Evolutionary conservation across 371 early-diverging fungal genomes (phyloP).

Genomic region (Capillidium rhysosporum): DNA sequence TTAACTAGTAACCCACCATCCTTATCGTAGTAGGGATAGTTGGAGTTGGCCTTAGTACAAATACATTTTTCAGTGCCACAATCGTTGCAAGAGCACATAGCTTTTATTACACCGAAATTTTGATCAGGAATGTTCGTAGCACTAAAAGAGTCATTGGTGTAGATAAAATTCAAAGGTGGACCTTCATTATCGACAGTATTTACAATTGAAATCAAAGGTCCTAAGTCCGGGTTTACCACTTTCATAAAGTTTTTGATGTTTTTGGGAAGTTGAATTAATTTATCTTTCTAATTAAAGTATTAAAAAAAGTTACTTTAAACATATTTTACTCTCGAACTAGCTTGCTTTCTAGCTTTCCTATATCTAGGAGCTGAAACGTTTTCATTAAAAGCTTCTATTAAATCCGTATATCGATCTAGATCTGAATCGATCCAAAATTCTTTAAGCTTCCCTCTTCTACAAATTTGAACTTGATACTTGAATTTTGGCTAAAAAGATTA

Average conservation of each 20-base stretch:
- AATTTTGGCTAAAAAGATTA: no score
- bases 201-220: slow-evolving; percentile 17
- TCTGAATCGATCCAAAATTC: no score
- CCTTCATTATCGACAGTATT: slow-evolving; percentile 27
- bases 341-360: no score
- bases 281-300: neutral
- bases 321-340: no score
- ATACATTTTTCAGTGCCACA: slow-evolving; percentile 8
- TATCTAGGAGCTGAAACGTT: no score
- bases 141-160: slow-evolving; percentile 12
- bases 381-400: no score
- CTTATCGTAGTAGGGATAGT: slow-evolving; percentile 14
- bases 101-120: slow-evolving; percentile 11
- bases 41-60: neutral
- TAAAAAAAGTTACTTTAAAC: no score
- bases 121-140: slow-evolving; percentile 12
- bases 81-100: slow-evolving; percentile 13
- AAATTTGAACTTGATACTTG: no score
- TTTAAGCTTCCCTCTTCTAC: no score
- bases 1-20: slow-evolving; percentile 14
- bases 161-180: slow-evolving; percentile 25
- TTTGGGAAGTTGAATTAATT: neutral
- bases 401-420: no score
- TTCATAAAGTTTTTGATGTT: neutral
- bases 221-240: slow-evolving; percentile 6